Conservation (phyloP, 371 early-diverging fungal species). For the Amoeboaphelidium occidentale region DNA sequence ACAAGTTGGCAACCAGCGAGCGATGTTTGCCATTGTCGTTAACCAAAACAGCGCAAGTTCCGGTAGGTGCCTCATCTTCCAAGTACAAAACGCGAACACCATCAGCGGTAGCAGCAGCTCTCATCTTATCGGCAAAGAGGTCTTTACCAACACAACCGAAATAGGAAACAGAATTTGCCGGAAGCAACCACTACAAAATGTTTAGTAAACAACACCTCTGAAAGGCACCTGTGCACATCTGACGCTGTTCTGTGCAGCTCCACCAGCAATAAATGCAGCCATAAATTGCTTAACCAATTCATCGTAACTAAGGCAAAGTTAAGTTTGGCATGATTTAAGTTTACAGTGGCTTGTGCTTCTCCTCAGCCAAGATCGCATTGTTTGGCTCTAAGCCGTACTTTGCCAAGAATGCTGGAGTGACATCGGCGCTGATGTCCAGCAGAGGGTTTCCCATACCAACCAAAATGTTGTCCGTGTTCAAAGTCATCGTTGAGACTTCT, state of each 20-base stretch:
- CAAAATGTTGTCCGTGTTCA: constrained; percentile 12
- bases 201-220: not conserved
- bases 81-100: constrained; percentile 66
- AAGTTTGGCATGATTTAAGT: constrained; percentile 5
- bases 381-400: constrained; percentile 75
- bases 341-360: constrained; percentile 49
- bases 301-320: constrained; percentile 22
- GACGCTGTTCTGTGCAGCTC: constrained; percentile 82
- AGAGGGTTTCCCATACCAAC: constrained; percentile 83
- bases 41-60: constrained; percentile 79
- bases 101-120: constrained; percentile 49
- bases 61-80: constrained; percentile 51
- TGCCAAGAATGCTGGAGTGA: constrained; percentile 34
- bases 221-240: constrained; percentile 45
- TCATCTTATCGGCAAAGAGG: constrained; percentile 39
- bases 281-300: constrained; percentile 43
- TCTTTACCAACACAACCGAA: constrained; percentile 77
- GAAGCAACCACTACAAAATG: constrained; percentile 43
- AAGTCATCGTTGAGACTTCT: not conserved
- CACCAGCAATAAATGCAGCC: constrained; percentile 73
- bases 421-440: constrained; percentile 75
- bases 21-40: constrained; percentile 45
- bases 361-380: constrained; percentile 78
- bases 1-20: constrained; percentile 58
- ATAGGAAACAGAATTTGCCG: constrained; percentile 58